These are phyloP conservation scores for Trichocladium uniseriatum DNA, from an alignment of 495 filamentous ascomycete genomes.

Conservation along the genomic window DNA sequence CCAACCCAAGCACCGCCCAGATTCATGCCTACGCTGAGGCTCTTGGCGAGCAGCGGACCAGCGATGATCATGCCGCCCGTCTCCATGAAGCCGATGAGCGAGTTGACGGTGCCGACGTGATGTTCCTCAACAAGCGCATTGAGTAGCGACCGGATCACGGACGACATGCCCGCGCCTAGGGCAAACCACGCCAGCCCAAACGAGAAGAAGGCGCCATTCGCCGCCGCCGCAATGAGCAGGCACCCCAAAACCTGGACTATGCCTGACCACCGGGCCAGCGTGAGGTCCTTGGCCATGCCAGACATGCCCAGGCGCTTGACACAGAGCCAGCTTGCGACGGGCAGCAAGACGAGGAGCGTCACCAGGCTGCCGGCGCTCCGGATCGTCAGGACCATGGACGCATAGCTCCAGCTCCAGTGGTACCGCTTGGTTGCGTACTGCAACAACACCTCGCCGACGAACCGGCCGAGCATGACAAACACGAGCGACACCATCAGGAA, in stretches of 20 bases:
- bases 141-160: conserved; percentile 19
- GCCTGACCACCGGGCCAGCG: conserved; percentile 18
- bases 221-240: conserved; percentile 16
- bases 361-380: conserved; percentile 19
- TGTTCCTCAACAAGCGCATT: conserved; percentile 29
- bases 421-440: conserved; percentile 30
- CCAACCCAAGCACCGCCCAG: conserved; percentile 22
- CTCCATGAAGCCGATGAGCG: conserved; percentile 24
- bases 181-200: conserved; percentile 19
- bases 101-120: conserved; percentile 25
- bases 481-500: conserved; percentile 20
- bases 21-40: conserved; percentile 20
- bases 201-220: conserved; percentile 12
- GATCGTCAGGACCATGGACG: conserved; percentile 21
- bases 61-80: conserved; percentile 18
- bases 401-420: conserved; percentile 23
- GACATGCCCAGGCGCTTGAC: conserved; percentile 14
- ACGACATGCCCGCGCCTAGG: conserved; percentile 14
- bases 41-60: conserved; percentile 22
- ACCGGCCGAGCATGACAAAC: conserved; percentile 20
- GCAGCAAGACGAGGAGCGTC: conserved; percentile 20
- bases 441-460: conserved; percentile 22
- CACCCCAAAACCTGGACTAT: conserved; percentile 10
- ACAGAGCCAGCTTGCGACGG: conserved; percentile 17
- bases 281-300: conserved; percentile 20